Percentiles rank a stretch among this genome's conserved stretches.
Conservation (phyloP, 2,329 filamentous ascomycete species). For the Alternaria dauci region DNA sequence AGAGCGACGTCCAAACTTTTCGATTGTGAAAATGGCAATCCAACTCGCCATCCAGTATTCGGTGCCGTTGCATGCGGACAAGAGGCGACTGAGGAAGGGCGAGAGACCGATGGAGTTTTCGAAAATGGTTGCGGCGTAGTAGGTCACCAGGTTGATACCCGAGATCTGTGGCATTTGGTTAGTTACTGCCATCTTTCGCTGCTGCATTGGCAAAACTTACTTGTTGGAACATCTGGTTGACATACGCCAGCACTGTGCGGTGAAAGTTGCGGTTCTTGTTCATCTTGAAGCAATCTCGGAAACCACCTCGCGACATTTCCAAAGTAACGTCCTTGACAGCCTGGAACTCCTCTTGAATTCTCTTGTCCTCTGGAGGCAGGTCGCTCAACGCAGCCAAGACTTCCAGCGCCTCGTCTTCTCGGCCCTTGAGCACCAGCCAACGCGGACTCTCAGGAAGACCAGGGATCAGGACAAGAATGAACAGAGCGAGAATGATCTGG, state of each 20-base stretch:
- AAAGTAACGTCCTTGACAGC: slow-evolving; percentile 51
- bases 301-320: slow-evolving; percentile 56
- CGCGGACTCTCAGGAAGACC: slow-evolving; percentile 55
- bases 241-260: slow-evolving; percentile 54
- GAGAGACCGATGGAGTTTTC: slow-evolving; percentile 52
- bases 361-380: slow-evolving; percentile 49
- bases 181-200: neutral
- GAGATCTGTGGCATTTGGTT: slow-evolving; percentile 47
- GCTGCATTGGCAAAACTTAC: slow-evolving; percentile 18
- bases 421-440: slow-evolving; percentile 62
- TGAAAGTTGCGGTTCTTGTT: slow-evolving; percentile 56
- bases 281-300: slow-evolving; percentile 67
- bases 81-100: slow-evolving; percentile 45
- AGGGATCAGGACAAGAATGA: slow-evolving; percentile 60
- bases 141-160: slow-evolving; percentile 52
- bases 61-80: slow-evolving; percentile 54
- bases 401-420: slow-evolving; percentile 55
- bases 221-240: slow-evolving; percentile 59
- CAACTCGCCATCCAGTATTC: slow-evolving; percentile 54
- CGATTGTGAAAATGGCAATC: slow-evolving; percentile 54
- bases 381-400: slow-evolving; percentile 51
- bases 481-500: slow-evolving; percentile 66
- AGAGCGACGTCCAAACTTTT: slow-evolving; percentile 49
- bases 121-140: slow-evolving; percentile 56
- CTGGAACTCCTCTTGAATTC: slow-evolving; percentile 47